Conservation (phyloP, 768 basidiomycete genomes). For the Trametes cubensis region DNA sequence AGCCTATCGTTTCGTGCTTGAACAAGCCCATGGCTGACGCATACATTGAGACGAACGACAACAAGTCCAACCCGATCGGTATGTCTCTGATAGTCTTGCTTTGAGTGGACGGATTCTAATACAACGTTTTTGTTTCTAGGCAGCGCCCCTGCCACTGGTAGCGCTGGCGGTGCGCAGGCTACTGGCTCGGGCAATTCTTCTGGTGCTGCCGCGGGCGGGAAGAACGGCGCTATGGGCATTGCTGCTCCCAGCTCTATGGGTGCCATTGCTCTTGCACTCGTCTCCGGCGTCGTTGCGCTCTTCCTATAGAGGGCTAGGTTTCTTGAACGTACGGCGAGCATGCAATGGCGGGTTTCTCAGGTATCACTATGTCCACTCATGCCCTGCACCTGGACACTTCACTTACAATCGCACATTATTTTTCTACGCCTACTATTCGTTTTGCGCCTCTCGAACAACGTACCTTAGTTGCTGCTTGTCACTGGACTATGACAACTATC, state of each 20-base stretch:
- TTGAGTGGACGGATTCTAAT: background rate
- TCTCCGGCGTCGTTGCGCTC: slow-evolving; percentile 16
- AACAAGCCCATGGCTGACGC: slow-evolving; percentile 59
- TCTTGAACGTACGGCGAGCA: background rate
- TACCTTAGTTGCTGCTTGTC: slow-evolving; percentile 13
- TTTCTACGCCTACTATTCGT: slow-evolving; percentile 5
- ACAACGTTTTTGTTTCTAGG: slow-evolving; percentile 33
- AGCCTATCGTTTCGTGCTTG: slow-evolving; percentile 72
- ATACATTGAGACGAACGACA: slow-evolving; percentile 84
- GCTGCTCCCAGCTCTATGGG: slow-evolving; percentile 8
- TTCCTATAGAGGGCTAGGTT: slow-evolving; percentile 5
- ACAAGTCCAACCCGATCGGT: slow-evolving; percentile 57
- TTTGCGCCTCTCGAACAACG: slow-evolving; percentile 16
- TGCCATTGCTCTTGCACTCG: slow-evolving; percentile 10
- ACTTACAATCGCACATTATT: background rate
- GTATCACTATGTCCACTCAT: too few species aligned
- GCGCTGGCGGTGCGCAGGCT: slow-evolving; percentile 33
- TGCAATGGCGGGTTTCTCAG: background rate
- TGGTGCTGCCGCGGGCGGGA: slow-evolving; percentile 8
- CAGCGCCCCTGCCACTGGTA: slow-evolving; percentile 18
- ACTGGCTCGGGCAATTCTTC: slow-evolving; percentile 28
- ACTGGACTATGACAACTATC: slow-evolving; percentile 19
- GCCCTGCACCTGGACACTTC: background rate
- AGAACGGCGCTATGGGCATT: slow-evolving; percentile 22
- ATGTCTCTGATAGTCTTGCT: background rate